These are phyloP conservation scores for Vitis hybrid DNA, from an alignment of 177 flowering plant genomes.

Conservation along the genomic window DNA sequence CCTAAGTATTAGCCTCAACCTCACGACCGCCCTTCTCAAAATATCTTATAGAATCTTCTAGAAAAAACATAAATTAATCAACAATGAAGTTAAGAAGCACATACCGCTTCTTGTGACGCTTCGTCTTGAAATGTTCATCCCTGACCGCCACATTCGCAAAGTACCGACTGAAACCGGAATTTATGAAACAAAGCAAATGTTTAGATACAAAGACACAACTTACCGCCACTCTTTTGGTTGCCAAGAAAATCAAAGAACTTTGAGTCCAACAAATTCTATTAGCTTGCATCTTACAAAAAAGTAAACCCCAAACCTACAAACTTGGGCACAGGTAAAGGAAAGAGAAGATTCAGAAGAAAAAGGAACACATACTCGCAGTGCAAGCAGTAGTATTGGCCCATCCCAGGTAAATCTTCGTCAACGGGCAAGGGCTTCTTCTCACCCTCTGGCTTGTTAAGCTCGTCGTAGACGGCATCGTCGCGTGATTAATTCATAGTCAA, in stretches of 20 bases:
- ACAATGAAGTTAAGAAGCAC: neutral
- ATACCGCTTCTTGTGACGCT: constrained; percentile 70
- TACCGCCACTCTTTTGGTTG: neutral
- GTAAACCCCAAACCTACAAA: neutral
- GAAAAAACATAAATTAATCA: neutral
- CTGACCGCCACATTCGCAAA: constrained; percentile 55
- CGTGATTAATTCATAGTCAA: constrained; percentile 39
- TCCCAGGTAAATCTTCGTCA: constrained; percentile 91
- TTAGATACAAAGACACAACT: neutral
- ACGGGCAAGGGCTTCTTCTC: constrained; percentile 48
- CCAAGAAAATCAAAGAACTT: no score
- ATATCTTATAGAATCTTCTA: no score
- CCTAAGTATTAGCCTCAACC: no score
- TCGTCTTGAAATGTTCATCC: constrained; percentile 75
- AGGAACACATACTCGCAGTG: constrained; percentile 65
- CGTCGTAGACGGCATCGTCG: constrained; percentile 73
- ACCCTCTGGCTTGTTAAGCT: constrained; percentile 55
- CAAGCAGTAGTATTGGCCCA: constrained; percentile 93
- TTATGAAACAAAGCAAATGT: neutral
- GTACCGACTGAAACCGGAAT: constrained; percentile 46
- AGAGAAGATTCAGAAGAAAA: neutral
- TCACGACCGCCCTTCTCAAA: no score
- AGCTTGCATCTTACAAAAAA: neutral
- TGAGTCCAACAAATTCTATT: no score
- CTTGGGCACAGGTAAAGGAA: neutral